Conservation (phyloP, 1,284 basidiomycete genomes). For the Naganishia sp. region DNA sequence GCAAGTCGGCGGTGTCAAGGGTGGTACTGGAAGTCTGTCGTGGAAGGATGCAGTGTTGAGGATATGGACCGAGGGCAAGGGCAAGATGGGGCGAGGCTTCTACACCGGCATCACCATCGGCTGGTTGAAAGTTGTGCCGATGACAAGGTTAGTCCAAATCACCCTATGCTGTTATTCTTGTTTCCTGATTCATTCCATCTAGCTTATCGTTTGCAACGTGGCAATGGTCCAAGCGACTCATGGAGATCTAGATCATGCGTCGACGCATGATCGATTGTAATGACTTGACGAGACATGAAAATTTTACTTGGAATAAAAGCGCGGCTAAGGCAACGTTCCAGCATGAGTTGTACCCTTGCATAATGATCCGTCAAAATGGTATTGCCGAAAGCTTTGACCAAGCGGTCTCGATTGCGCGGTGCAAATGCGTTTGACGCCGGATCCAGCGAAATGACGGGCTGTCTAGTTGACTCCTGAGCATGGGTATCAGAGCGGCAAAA, state of each 20-base stretch:
- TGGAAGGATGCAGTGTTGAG: conserved; percentile 73
- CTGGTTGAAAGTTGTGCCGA: conserved; percentile 94
- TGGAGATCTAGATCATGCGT: conserved; percentile 44
- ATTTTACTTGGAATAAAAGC: background rate
- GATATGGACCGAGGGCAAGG: conserved; percentile 62
- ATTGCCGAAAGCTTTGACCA: conserved; percentile 8
- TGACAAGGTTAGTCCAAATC: conserved; percentile 63
- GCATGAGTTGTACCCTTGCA: background rate
- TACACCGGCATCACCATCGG: conserved; percentile 92
- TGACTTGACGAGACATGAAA: background rate
- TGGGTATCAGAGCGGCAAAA: conserved; percentile 18
- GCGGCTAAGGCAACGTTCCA: background rate
- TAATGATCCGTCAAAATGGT: conserved; percentile 1
- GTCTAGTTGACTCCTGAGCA: conserved; percentile 14
- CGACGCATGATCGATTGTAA: background rate
- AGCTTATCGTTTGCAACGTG: conserved; percentile 55
- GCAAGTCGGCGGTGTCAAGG: conserved; percentile 89
- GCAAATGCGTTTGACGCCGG: conserved; percentile 7
- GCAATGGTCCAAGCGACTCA: conserved; percentile 53
- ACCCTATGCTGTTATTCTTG: conserved; percentile 10
- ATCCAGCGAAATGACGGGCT: conserved; percentile 17
- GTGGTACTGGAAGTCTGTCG: conserved; percentile 61
- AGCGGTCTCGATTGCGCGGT: conserved; percentile 8
- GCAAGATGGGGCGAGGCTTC: conserved; percentile 79
- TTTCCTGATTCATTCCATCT: conserved; percentile 5